These are phyloP conservation scores for Pseudodiploospora longispora DNA, from an alignment of 2,329 filamentous ascomycete species.

Conservation along the genomic window DNA sequence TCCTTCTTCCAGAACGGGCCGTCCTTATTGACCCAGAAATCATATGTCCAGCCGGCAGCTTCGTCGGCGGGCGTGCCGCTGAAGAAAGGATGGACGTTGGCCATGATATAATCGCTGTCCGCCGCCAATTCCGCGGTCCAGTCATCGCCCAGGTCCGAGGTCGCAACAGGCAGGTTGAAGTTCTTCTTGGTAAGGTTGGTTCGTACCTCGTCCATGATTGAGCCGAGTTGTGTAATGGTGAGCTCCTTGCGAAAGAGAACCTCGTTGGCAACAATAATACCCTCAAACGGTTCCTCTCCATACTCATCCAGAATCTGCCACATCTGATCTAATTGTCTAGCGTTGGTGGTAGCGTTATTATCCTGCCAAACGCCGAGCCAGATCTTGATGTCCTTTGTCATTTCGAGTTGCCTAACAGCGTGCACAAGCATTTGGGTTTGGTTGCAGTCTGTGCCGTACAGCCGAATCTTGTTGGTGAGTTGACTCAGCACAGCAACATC, in stretches of 20 bases:
- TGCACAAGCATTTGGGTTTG: slow-evolving; percentile 91
- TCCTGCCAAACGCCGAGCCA: slow-evolving; percentile 96
- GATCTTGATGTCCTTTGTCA: slow-evolving; percentile 69
- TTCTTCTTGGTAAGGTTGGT: slow-evolving; percentile 60
- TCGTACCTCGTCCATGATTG: slow-evolving; percentile 59
- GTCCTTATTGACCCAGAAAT: slow-evolving; percentile 71
- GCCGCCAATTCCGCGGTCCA: slow-evolving; percentile 65
- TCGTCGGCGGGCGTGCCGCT: slow-evolving; percentile 61
- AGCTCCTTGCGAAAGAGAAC: slow-evolving; percentile 71
- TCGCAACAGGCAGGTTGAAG: slow-evolving; percentile 70
- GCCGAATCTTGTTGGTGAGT: slow-evolving; percentile 75
- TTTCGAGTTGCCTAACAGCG: slow-evolving; percentile 64
- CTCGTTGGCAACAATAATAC: slow-evolving; percentile 76
- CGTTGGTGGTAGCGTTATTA: slow-evolving; percentile 72
- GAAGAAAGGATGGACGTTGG: slow-evolving; percentile 96
- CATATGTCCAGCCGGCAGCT: slow-evolving; percentile 73
- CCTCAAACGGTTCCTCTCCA: slow-evolving; percentile 62
- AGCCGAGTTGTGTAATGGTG: slow-evolving; percentile 53
- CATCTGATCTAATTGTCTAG: slow-evolving; percentile 74
- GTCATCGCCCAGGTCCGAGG: slow-evolving; percentile 80
- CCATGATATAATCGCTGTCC: slow-evolving; percentile 82
- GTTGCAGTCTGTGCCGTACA: slow-evolving; percentile 96
- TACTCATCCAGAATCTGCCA: slow-evolving; percentile 72
- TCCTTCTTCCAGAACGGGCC: slow-evolving; percentile 56
- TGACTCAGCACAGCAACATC: slow-evolving; percentile 87